Evolutionary conservation across 2,329 filamentous ascomycete species (phyloP), one percentile per base, ranked within the genome.

Genomic region (Phaeosphaeriaceae sp.): DNA sequence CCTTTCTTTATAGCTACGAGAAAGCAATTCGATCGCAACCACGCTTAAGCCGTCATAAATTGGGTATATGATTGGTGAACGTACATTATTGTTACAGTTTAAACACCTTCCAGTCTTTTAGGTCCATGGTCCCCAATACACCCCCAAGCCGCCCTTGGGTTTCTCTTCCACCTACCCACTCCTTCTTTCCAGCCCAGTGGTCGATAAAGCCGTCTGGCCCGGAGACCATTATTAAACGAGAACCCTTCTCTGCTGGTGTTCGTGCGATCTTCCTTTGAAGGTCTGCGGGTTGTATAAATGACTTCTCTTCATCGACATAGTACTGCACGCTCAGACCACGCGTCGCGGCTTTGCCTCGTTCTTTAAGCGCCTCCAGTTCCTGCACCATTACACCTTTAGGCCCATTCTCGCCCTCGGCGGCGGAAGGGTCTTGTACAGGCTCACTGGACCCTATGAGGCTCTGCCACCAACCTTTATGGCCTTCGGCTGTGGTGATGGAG

Each of bases 161-260:
- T 77, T 96, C 90, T 56, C 81, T 81, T 0, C 92, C 92, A 25
- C 85, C 84, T 11, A 83, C 80, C 91, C 92, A 96, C 2, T 86
- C 79, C 78, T 96, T 97, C 10, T 88, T 82, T 1, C 95, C 94
- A 2, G 92, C 92, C 78, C 91, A 91, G 63, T 90, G 85, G 45
- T 86, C 85, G 41, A 98, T 85, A 78, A 98, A 98, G 0, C 95
- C 94, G 53, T 96, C 92, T 0, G 95, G 94, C 0, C 95, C 95
- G 0, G 93, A 96, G 1, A 98, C 86, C 55, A 97, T 82, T n/a
- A 97, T 81, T 20, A 97, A 75, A 58, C 88, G 88, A 62, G 84
- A 86, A 1, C 85, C 83, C 1, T 78, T 69, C 11, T 69, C 67
- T 33, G 67, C 54, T 40, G 59, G 55, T 22, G 57, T 53, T 24